Evolutionary conservation across 139 green algal species (phyloP), one percentile per base, ranked within the genome.

Genomic region (Chloropicon primus): DNA sequence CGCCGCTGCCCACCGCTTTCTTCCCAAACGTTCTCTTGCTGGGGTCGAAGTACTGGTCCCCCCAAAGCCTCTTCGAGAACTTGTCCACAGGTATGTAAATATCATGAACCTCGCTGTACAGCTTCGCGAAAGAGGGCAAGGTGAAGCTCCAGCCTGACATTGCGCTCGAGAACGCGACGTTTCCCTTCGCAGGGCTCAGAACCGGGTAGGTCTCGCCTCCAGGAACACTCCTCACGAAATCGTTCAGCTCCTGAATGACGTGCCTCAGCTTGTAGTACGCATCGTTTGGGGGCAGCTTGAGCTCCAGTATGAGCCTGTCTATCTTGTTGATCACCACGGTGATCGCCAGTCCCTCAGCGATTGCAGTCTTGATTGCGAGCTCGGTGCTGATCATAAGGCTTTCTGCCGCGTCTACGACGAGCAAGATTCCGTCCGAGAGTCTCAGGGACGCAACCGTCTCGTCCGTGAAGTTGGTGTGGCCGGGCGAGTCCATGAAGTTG

Each of bases 391-490:
- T 81, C 89, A 97, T 97, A 24, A 97, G 88, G 0, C 95, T 95
- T 83, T 99, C 95, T 29, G 89, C 91, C 24, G 94, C 95, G 72
- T 99, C 95, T 73, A 99, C 94, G 71, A 93, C 90, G 80, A 97
- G 86, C 82, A 97, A 79, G 27, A 93, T 74, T 71, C 93, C 93
- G 80, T 97, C 93, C 2, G 87, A 84, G 62, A 96, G 81, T 5
- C 92, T 86, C 85, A 94, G 82, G 3, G 90, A 87, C 5, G 90
- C 92, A 1, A 84, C 80, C 26, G 97, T 86, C 87, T 99, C 95
- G 77, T 99, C 95, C 22, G 91, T 92, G 86, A 99, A 99, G 89
- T 99, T 97, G 72, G 94, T 87, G 83, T 99, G 95, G 5, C 93
- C 92, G 54, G 74, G 21, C 26, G 54, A 27, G 85, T 98, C 95